Base-by-base conservation (phyloP, 306 rosid species). In the Astragalus glycyphyllos region DNA sequence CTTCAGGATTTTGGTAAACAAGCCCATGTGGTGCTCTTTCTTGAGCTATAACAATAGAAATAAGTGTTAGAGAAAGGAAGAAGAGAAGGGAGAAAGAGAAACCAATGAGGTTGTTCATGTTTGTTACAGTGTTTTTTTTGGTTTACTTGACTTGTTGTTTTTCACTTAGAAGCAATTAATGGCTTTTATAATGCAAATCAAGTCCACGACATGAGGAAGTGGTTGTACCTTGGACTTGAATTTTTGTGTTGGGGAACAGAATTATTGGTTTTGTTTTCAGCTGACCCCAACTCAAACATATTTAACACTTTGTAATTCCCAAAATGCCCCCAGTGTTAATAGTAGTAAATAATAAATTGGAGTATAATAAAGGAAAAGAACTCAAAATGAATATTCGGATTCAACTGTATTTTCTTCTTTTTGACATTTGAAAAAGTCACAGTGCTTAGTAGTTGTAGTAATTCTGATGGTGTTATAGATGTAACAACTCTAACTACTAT, bases 11-110 rank as follows among this genome's bases (percentile, higher is more conserved):
- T 73, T 83, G 90, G 23, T 82, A 56, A 31, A 79, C 87, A 29
- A 95, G 76, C 12, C 99, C 97, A 53, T 91, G 99, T 1, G 97
- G 96, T 4, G 97, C 84, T 89, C 99, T 86, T 45, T 87, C 97
- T 64, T 89, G 90, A 58, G 87, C 86, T 56, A 4, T 51, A 14
- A 79, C 86, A 3, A 82, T 11, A 16, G 86, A 75, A 60, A 89
- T 62, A 65, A 86, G 66, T 38, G 87, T 31, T 11, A 83, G 68
- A 42, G 83, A 79, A 61, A 86, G 31, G 58, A 89, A 68, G 50
- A 83, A 48, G 78, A 88, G 69, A 34, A 80, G 42, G 58, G 84
- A 67, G 61, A 82, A 70, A 57, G 84, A 67, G 61, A 82, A 70
- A 57, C 70, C 64, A 70, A 50, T 63, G 9, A 48, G 62, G 69